Evolutionary conservation across 169 alveolate genomes (phyloP).

Genomic region (Plasmodium ovale): DNA sequence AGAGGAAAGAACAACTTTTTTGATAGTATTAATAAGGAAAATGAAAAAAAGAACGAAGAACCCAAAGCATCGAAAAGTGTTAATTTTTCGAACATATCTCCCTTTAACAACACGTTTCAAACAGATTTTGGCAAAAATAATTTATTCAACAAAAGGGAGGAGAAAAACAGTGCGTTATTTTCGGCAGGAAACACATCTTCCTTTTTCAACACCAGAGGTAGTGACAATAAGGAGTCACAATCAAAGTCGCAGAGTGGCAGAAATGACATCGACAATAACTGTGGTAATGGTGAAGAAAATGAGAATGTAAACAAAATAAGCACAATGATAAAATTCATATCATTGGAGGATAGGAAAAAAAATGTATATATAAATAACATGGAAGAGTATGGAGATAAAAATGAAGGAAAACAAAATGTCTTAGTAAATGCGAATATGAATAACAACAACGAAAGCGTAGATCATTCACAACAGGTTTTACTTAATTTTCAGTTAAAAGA

Average conservation of each 20-base stretch:
- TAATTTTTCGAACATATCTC: neutral
- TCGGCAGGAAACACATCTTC: neutral
- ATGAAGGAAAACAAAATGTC: slow-evolving; percentile 7
- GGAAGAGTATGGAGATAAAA: slow-evolving; percentile 22
- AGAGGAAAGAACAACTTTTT: slow-evolving; percentile 7
- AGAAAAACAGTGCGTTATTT: slow-evolving; percentile 8
- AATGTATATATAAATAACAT: slow-evolving; percentile 54
- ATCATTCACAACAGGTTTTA: slow-evolving; percentile 4
- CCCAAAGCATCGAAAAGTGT: slow-evolving; percentile 3
- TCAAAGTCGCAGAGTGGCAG: neutral
- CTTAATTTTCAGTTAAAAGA: slow-evolving; percentile 64
- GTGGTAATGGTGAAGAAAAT: slow-evolving; percentile 4
- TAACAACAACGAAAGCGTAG: neutral
- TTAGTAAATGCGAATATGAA: neutral
- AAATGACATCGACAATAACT: neutral
- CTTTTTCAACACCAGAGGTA: slow-evolving; percentile 6
- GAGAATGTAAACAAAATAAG: slow-evolving; percentile 57
- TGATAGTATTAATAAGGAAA: slow-evolving; percentile 5
- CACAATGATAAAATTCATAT: slow-evolving; percentile 45
- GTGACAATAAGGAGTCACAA: slow-evolving; percentile 22
- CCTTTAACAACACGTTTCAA: slow-evolving; percentile 32
- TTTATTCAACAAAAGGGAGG: slow-evolving; percentile 21
- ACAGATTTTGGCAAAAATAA: slow-evolving; percentile 14
- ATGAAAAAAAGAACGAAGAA: slow-evolving; percentile 56
- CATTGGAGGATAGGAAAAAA: slow-evolving; percentile 69